Percentiles rank a stretch among this genome's conserved stretches.
These are phyloP conservation scores for Nothomitra cinnamomea DNA, from an alignment of 2,329 filamentous ascomycete species.

Conservation along the genomic window DNA sequence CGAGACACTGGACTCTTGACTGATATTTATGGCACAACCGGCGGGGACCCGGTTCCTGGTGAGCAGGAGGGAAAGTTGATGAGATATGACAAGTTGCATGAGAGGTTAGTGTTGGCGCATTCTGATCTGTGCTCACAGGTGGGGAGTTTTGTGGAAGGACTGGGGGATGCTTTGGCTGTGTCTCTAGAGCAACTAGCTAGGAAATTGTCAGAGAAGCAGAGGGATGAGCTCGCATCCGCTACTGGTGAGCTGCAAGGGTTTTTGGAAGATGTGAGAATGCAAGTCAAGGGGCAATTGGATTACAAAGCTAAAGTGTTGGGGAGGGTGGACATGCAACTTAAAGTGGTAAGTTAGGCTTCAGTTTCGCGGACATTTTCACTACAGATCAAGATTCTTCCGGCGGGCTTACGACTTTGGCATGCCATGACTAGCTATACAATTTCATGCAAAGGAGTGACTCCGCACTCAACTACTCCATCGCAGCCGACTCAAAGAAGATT, in stretches of 20 bases:
- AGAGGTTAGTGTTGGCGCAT: background rate
- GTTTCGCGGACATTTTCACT: background rate
- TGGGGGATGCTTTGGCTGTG: background rate
- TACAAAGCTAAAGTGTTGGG: background rate
- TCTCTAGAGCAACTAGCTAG: no score
- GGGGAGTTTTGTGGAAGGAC: background rate
- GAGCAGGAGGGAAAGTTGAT: background rate
- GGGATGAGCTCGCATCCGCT: background rate
- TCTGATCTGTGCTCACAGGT: background rate
- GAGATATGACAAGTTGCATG: background rate
- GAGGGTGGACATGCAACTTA: background rate
- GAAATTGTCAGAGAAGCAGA: background rate
- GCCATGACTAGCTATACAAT: background rate
- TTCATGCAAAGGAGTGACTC: background rate
- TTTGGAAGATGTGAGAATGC: background rate
- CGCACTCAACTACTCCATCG: background rate
- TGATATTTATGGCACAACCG: background rate
- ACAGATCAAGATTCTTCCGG: background rate
- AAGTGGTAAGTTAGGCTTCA: background rate
- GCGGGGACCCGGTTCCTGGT: background rate
- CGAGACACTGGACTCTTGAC: no score
- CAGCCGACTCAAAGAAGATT: conserved; percentile 9
- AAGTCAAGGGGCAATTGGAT: background rate
- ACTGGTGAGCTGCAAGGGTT: background rate
- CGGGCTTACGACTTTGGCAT: no score